These are phyloP conservation scores for Linnemannia schmuckeri DNA, from an alignment of 192 early-diverging fungal genomes.

Conservation along the genomic window DNA sequence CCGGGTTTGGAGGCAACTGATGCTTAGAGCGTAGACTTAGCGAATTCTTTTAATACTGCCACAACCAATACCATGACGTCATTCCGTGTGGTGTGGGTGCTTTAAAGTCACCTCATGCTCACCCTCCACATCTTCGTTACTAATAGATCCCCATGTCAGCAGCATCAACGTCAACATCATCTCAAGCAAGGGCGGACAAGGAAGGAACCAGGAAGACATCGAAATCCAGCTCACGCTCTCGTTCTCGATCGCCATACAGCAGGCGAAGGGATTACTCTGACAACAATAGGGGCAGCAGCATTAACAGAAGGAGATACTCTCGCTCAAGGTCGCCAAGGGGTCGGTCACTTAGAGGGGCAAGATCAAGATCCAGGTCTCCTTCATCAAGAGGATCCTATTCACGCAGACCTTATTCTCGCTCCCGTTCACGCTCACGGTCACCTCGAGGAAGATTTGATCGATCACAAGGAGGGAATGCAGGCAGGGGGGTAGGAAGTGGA, in stretches of 20 bases:
- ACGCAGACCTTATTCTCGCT: not conserved
- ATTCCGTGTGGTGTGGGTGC: too few species aligned
- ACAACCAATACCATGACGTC: too few species aligned
- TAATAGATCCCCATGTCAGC: not conserved
- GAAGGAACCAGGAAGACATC: conserved; percentile 6
- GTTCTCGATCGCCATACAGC: conserved; percentile 34
- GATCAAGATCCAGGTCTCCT: conserved; percentile 14
- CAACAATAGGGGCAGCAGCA: not conserved
- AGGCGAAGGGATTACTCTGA: conserved; percentile 8
- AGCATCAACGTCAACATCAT: not conserved
- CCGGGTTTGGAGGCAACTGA: too few species aligned
- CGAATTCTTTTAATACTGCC: too few species aligned
- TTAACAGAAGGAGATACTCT: conserved; percentile 5
- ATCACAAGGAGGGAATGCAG: conserved; percentile 3
- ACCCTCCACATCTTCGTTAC: not conserved
- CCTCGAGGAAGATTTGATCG: conserved; percentile 13
- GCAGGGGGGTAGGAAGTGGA: not conserved
- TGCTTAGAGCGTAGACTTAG: too few species aligned
- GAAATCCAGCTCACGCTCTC: not conserved
- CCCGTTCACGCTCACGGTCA: conserved; percentile 34
- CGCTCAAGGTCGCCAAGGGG: conserved; percentile 18
- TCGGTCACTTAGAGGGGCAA: not conserved
- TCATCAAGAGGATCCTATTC: conserved; percentile 7
- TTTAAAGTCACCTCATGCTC: too few species aligned
- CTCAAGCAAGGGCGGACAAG: not conserved